Conservation (phyloP, 1,284 basidiomycete genomes). For the Trametes sp. region DNA sequence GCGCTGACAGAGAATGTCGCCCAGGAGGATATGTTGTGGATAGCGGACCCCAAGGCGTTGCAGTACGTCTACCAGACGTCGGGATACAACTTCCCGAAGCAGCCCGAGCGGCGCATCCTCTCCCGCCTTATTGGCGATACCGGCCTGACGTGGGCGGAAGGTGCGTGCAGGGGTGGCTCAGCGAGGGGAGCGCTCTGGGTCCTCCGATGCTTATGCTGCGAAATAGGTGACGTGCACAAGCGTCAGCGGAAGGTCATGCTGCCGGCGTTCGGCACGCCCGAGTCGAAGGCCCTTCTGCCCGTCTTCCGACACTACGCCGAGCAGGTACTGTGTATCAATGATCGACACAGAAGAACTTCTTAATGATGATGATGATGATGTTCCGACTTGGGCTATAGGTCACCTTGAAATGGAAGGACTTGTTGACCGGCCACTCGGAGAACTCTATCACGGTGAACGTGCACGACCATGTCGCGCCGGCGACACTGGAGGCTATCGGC, state of each 20-base stretch:
- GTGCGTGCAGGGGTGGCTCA: conserved; percentile 34
- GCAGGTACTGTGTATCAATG: conserved; percentile 44
- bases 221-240: conserved; percentile 52
- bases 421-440: conserved; percentile 39
- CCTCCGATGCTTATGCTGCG: conserved; percentile 2
- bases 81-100: conserved; percentile 50
- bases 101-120: conserved; percentile 41
- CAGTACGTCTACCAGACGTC: conserved; percentile 51
- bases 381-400: conserved; percentile 43
- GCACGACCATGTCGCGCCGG: conserved; percentile 41
- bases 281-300: conserved; percentile 57
- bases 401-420: conserved; percentile 53
- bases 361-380: conserved; percentile 10
- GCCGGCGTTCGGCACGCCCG: conserved; percentile 53
- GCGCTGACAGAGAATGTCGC: not conserved
- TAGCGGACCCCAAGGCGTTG: conserved; percentile 51
- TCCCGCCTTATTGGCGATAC: conserved; percentile 44
- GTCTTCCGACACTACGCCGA: conserved; percentile 55
- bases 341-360: conserved; percentile 20
- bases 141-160: conserved; percentile 51
- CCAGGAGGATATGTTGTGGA: conserved; percentile 43
- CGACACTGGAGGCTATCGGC: conserved; percentile 45
- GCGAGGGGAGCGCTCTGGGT: not conserved
- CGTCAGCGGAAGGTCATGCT: conserved; percentile 53
- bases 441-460: conserved; percentile 49